phyloP scores from a whole-genome alignment of 768 basidiomycete genomes.

The Arthromyces matolae region DNA sequence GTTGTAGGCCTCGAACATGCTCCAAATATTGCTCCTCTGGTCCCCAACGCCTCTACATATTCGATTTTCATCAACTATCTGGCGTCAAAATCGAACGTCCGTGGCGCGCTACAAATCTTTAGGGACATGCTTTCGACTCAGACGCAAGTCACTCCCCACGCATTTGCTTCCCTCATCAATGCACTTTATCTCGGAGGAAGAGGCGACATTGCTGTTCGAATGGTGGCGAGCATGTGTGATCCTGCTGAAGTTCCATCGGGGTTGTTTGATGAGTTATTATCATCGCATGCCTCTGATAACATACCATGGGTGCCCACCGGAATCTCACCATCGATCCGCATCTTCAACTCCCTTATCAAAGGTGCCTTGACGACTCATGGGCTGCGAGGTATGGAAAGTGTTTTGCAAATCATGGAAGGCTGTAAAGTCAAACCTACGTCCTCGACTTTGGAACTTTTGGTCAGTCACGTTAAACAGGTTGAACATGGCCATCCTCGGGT shows the following conservation, averaged over 20 bases:
- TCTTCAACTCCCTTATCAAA: slow-evolving; percentile 62
- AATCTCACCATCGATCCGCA: slow-evolving; percentile 36
- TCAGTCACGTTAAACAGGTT: slow-evolving; percentile 45
- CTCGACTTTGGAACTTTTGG: slow-evolving; percentile 51
- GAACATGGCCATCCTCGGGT: slow-evolving; percentile 41
- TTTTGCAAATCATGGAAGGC: slow-evolving; percentile 55
- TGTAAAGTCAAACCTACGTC: slow-evolving; percentile 49
- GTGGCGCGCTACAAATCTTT: slow-evolving; percentile 43
- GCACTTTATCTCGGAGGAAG: slow-evolving; percentile 48
- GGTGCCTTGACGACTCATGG: slow-evolving; percentile 48
- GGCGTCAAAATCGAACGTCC: slow-evolving; percentile 39
- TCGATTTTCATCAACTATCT: slow-evolving; percentile 59
- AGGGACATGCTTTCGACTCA: slow-evolving; percentile 41
- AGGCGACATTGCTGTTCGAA: slow-evolving; percentile 45
- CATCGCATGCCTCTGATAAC: slow-evolving; percentile 11
- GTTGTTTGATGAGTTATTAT: slow-evolving; percentile 24
- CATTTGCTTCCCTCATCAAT: slow-evolving; percentile 53
- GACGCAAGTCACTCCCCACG: slow-evolving; percentile 42
- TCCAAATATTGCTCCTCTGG: slow-evolving; percentile 16
- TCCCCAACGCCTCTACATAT: slow-evolving; percentile 58
- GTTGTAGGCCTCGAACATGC: slow-evolving; percentile 3
- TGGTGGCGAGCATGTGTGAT: slow-evolving; percentile 47
- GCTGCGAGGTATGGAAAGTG: slow-evolving; percentile 38
- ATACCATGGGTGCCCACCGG: slow-evolving; percentile 28
- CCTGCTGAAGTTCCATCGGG: slow-evolving; percentile 23